Evolutionary conservation across 345 rosid genomes (phyloP).

Genomic region (Adansonia digitata): DNA sequence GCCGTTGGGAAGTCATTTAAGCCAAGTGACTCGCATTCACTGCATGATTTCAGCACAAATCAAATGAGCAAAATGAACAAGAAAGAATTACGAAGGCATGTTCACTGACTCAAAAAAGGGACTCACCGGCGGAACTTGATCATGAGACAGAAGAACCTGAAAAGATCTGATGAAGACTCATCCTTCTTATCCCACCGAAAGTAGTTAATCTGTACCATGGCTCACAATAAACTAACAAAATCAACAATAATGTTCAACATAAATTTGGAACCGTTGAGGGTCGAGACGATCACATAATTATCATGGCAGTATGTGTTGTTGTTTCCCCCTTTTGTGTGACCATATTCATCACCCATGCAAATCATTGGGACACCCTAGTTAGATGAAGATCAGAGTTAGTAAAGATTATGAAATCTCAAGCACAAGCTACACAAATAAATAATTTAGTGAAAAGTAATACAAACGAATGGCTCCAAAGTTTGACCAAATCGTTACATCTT

Average conservation of each 20-base stretch:
- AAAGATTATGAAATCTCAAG: background rate
- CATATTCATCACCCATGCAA: constrained; percentile 97
- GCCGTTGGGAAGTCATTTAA: constrained; percentile 83
- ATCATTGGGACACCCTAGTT: constrained; percentile 96
- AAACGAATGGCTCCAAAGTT: background rate
- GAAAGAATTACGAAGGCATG: background rate
- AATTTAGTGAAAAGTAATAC: background rate
- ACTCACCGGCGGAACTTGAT: constrained; percentile 75
- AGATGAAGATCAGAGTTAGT: constrained; percentile 21
- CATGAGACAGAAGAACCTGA: constrained; percentile 75
- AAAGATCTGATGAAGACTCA: constrained; percentile 68
- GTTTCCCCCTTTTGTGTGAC: constrained; percentile 96
- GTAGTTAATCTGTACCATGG: constrained; percentile 60
- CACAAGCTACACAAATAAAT: background rate
- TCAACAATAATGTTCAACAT: constrained; percentile 5
- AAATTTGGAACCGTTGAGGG: constrained; percentile 6
- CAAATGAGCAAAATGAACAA: background rate
- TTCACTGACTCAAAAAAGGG: constrained; percentile 6
- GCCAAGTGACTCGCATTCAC: constrained; percentile 90
- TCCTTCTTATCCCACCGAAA: constrained; percentile 92
- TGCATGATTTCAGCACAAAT: constrained; percentile 26
- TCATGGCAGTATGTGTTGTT: constrained; percentile 95
- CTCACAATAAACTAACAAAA: constrained; percentile 17
- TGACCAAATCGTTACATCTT: background rate
- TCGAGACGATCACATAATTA: constrained; percentile 55